phyloP scores from a whole-genome alignment of 1,284 basidiomycete species.

The Papiliotrema laurentii region DNA sequence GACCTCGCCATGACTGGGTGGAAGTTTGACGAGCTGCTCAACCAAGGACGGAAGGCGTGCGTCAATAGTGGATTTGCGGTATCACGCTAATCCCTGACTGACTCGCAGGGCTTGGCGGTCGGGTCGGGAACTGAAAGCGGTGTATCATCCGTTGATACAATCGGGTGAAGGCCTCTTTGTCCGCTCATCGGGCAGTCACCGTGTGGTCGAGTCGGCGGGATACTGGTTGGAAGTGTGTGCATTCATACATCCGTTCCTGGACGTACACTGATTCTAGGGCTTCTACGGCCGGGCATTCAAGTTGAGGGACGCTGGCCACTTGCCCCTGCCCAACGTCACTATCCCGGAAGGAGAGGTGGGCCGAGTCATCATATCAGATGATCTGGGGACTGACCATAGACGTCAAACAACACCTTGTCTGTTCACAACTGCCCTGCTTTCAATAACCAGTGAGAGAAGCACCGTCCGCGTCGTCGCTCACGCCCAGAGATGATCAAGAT shows the following conservation, averaged over 20 bases:
- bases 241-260: conserved; percentile 55
- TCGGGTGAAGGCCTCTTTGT: conserved; percentile 58
- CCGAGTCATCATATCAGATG: neutral
- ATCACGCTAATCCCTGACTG: neutral
- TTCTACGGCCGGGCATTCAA: conserved; percentile 23
- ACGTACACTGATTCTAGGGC: conserved; percentile 13
- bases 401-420: conserved; percentile 69
- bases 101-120: conserved; percentile 35
- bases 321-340: conserved; percentile 27
- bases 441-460: conserved; percentile 30
- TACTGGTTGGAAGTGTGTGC: conserved; percentile 64
- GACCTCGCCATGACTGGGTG: conserved; percentile 58
- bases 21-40: conserved; percentile 56
- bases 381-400: conserved; percentile 5
- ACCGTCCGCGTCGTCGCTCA: neutral
- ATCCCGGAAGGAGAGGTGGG: conserved; percentile 32
- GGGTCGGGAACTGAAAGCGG: conserved; percentile 16
- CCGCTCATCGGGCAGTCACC: conserved; percentile 57
- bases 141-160: conserved; percentile 41
- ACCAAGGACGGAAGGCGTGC: conserved; percentile 63
- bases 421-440: conserved; percentile 63
- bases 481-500: conserved; percentile 52
- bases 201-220: conserved; percentile 63
- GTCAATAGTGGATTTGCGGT: neutral
- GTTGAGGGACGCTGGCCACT: conserved; percentile 1